These are phyloP conservation scores for Salix purpurea DNA, from an alignment of 345 rosid genomes.

Conservation along the genomic window DNA sequence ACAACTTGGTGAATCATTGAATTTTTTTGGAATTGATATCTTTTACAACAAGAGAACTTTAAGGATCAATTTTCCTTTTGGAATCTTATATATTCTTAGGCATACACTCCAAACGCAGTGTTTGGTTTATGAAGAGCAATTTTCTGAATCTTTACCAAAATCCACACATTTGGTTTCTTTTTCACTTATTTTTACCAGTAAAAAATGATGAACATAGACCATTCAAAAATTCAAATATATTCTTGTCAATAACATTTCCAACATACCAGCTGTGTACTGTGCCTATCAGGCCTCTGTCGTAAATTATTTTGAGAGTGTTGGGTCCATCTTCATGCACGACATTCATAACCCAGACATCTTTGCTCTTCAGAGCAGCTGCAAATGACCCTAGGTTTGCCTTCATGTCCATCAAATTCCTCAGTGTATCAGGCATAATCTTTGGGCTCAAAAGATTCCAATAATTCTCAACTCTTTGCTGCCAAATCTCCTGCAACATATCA, in stretches of 20 bases:
- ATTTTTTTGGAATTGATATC: not conserved
- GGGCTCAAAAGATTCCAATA: slow-evolving; percentile 82
- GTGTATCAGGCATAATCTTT: slow-evolving; percentile 55
- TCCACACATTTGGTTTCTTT: not conserved
- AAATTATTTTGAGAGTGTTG: slow-evolving; percentile 73
- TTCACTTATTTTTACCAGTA: not conserved
- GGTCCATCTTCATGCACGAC: slow-evolving; percentile 76
- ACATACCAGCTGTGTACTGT: slow-evolving; percentile 73
- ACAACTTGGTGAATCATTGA: not conserved
- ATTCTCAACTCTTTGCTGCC: slow-evolving; percentile 68
- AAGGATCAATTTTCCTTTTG: not conserved
- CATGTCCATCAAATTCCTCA: slow-evolving; percentile 98
- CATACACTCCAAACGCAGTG: not conserved
- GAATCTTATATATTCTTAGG: not conserved
- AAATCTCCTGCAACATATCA: slow-evolving; percentile 49
- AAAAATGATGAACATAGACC: too few species aligned
- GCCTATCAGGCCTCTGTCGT: slow-evolving; percentile 87
- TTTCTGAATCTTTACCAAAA: not conserved
- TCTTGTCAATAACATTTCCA: not conserved
- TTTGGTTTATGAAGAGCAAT: not conserved
- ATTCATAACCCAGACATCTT: slow-evolving; percentile 94
- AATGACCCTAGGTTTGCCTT: slow-evolving; percentile 90
- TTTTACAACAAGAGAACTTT: not conserved
- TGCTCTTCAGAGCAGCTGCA: slow-evolving; percentile 75
- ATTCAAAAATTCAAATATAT: not conserved